A percentile compares a stretch with the other conserved stretches of the same genome.
These are phyloP conservation scores for Saxophila tyrrhenica DNA, from an alignment of 495 filamentous ascomycete species.

Conservation along the genomic window DNA sequence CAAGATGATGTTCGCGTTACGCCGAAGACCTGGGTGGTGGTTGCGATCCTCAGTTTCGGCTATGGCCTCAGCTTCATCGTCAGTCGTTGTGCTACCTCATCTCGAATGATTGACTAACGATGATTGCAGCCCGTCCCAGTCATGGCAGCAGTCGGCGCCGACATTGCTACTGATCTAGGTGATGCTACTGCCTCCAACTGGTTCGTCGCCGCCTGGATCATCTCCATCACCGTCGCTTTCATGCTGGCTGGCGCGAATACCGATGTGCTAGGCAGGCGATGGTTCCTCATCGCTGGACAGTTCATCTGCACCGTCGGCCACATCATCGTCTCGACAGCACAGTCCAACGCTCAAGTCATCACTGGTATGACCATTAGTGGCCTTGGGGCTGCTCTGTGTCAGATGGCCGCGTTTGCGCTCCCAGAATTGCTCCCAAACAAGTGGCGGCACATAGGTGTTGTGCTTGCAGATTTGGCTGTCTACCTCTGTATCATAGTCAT, in stretches of 20 bases:
- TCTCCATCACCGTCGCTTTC: constrained; percentile 21
- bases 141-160: constrained; percentile 15
- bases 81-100: too few relatives aligned
- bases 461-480: constrained; percentile 22
- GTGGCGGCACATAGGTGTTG: constrained; percentile 19
- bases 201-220: constrained; percentile 11
- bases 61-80: not conserved
- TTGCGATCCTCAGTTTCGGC: not conserved
- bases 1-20: not conserved
- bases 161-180: constrained; percentile 22
- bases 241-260: constrained; percentile 22
- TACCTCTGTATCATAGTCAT: constrained; percentile 25
- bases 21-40: not conserved
- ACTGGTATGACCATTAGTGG: constrained; percentile 12
- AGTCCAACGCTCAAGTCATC: constrained; percentile 1
- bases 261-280: constrained; percentile 19
- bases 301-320: constrained; percentile 9
- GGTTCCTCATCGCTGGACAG: constrained; percentile 19
- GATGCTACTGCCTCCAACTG: not conserved
- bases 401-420: constrained; percentile 25
- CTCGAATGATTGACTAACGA: too few relatives aligned
- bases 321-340: constrained; percentile 12
- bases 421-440: constrained; percentile 31
- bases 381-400: constrained; percentile 13
- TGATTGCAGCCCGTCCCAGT: constrained; percentile 21